These are phyloP conservation scores for Fusarium pseudoanthophilum DNA, from an alignment of 2,329 filamentous ascomycete species.

Conservation along the genomic window DNA sequence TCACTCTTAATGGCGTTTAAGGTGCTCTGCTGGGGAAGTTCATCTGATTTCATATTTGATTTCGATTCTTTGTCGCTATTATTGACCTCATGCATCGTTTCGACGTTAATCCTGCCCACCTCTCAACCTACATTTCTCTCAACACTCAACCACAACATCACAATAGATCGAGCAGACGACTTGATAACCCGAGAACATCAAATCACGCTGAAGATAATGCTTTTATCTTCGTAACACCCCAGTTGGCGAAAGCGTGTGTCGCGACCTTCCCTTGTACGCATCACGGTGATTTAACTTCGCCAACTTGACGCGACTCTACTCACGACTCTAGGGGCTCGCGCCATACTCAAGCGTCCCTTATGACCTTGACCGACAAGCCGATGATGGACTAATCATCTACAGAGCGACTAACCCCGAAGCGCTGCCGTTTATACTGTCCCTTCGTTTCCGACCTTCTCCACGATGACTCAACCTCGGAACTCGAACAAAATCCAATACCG, in stretches of 20 bases:
- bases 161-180: rapidly evolving
- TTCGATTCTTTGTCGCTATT: rapidly evolving
- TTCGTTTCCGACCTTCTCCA: rapidly evolving
- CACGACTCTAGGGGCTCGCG: not conserved
- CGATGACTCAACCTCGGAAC: not conserved
- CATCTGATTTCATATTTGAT: rapidly evolving
- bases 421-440: too few species aligned
- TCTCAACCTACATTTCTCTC: rapidly evolving
- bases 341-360: rapidly evolving
- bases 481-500: rapidly evolving
- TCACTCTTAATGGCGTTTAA: rapidly evolving
- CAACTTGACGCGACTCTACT: not conserved
- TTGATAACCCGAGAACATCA: rapidly evolving
- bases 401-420: too few species aligned
- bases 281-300: rapidly evolving
- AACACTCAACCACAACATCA: not conserved
- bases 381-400: rapidly evolving
- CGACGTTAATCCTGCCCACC: rapidly evolving
- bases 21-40: rapidly evolving
- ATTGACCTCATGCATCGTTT: rapidly evolving
- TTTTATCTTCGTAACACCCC: rapidly evolving
- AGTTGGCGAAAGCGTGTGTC: too few species aligned
- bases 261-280: rapidly evolving
- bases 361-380: rapidly evolving
- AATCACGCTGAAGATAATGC: rapidly evolving